Evolutionary conservation across 176 grass and related monocot genomes (phyloP).

Genomic region (Zoysia pacifica): DNA sequence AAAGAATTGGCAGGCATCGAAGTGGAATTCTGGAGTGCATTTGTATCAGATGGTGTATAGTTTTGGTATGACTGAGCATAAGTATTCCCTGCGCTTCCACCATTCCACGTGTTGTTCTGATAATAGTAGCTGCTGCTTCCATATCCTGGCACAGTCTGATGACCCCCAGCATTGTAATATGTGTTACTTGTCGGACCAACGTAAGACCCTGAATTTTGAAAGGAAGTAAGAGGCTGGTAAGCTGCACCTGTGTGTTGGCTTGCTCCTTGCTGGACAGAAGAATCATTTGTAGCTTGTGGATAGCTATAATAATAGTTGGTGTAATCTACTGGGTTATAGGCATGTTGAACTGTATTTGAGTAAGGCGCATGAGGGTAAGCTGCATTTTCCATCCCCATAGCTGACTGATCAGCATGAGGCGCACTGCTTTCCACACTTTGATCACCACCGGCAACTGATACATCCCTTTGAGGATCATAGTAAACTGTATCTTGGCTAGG

Average conservation of each 20-base stretch:
- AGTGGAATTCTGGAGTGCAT: slow-evolving; percentile 59
- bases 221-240: slow-evolving; percentile 97
- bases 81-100: slow-evolving; percentile 52
- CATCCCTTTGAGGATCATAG: slow-evolving; percentile 77
- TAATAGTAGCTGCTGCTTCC: slow-evolving; percentile 77
- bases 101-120: slow-evolving; percentile 55
- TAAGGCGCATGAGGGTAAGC: slow-evolving; percentile 60
- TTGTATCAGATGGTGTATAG: slow-evolving; percentile 63
- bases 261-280: slow-evolving; percentile 71
- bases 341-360: slow-evolving; percentile 58
- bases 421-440: slow-evolving; percentile 50
- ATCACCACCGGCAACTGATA: slow-evolving; percentile 53
- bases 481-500: slow-evolving; percentile 54
- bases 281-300: slow-evolving; percentile 56
- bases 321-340: slow-evolving; percentile 66
- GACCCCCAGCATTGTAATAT: slow-evolving; percentile 99
- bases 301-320: slow-evolving; percentile 60
- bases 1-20: slow-evolving; percentile 57
- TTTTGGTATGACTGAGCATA: slow-evolving; percentile 52
- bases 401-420: slow-evolving; percentile 44
- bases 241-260: slow-evolving; percentile 98
- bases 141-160: slow-evolving; percentile 81
- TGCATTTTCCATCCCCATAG: slow-evolving; percentile 37
- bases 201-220: slow-evolving; percentile 99
- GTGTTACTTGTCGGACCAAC: slow-evolving; percentile 82